Base-by-base conservation (phyloP, 2,329 filamentous ascomycete species). In the Colletotrichum lentis region DNA sequence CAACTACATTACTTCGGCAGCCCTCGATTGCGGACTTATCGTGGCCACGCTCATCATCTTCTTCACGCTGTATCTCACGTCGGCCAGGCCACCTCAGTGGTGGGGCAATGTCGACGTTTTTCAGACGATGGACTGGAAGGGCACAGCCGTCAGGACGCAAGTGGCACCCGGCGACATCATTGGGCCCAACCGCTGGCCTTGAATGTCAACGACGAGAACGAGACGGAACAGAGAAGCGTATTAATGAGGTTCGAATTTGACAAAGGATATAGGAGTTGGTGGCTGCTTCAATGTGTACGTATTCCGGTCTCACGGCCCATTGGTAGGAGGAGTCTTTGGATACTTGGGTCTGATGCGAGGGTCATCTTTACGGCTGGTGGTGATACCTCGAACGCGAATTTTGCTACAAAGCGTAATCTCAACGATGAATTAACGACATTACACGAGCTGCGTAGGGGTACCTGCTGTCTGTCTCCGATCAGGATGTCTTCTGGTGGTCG, bases 1-100 rank as follows among this genome's bases (percentile, higher is more conserved):
- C 80, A 93, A 93, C 80, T 93, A 93, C 76, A 84, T 92, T 74
- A 87, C 89, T 0, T 91, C 90, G 22, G 90, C 90, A 0, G 91
- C 88, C 1, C 80, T 93, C 44, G 91, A 93, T 76, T 86, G 86
- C 56, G 90, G 90, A 5, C 82, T 92, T 5, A 87, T 89, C 14
- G 76, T 92, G 22, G 86, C 84, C 41, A 90, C 89, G 0, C 84
- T 93, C 43, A 76, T 93, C 65, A 89, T 93, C 65, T 91, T 93
- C 80, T 87, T 91, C 72, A 84, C 88, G 1, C 79, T 93, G 35
- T 87, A 88, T 64, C 76, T 92, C 71, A 89, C 89, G 2, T 80
- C 82, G 41, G 82, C 83, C 10, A 73, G 76, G 3, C 80, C 86
- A 65, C 87, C 89, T 0, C 73, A 81, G 11, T 93, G 91, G 88